Evolutionary conservation across 768 basidiomycete genomes (phyloP), one percentile per base, ranked within the genome.

Genomic region (Coprinellus aureogranulatus): DNA sequence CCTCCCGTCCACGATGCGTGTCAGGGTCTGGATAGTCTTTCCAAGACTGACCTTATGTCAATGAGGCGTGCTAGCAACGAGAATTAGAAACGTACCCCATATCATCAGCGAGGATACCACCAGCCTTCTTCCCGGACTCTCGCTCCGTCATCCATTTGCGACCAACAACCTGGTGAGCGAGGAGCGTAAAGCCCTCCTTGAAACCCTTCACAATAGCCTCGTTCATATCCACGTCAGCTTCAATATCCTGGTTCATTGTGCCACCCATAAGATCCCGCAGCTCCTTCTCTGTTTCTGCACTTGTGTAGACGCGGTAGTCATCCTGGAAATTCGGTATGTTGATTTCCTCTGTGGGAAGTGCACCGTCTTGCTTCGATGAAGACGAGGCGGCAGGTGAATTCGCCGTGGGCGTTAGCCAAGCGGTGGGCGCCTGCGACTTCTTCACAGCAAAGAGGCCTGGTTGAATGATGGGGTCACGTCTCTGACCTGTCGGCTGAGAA

Each of bases 61-160:
- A n/a, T n/a, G n/a, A n/a, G n/a, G n/a, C n/a, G n/a, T n/a, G n/a
- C n/a, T n/a, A n/a, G n/a, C n/a, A n/a, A n/a, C n/a, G n/a, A n/a
- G n/a, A n/a, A n/a, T n/a, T n/a, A n/a, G n/a, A n/a, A n/a, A n/a
- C n/a, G n/a, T n/a, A n/a, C n/a, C n/a, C 90, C 88, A 92, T 92
- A 65, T 91, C 91, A 68, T 98, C 94, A 4, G 94, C 94, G 14
- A 97, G 74, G 62, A 98, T 94, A 0, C 96, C 96, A 1, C 96
- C 95, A 6, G 65, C 75, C 30, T 84, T 86, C 8, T 79, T 70
- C 1, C 69, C 50, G 60, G 80, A 74, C 71, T 98, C 96, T 20
- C 95, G 81, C 6, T 87, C 84, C 23, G 76, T 77, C 90, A 99
- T 94, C 95, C 95, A 99, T 25, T 72, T 71, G 0, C 94, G 80